phyloP scores from a whole-genome alignment of 225 moss, liverwort and hornwort species.

The Physcomitrellopsis africana region DNA sequence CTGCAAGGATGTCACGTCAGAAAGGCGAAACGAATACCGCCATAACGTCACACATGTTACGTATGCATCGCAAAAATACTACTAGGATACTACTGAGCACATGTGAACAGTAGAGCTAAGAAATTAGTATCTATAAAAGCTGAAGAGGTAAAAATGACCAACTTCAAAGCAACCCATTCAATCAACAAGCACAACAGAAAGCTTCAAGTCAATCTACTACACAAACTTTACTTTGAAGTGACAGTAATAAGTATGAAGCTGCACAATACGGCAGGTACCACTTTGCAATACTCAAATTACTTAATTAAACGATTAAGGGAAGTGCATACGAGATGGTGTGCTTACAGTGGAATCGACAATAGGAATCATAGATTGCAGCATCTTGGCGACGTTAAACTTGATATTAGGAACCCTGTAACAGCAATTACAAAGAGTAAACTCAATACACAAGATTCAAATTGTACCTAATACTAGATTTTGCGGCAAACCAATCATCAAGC shows the following conservation, averaged over 20 bases:
- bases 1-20: slow-evolving; percentile 44
- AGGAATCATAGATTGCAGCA: slow-evolving; percentile 99
- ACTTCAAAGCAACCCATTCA: slow-evolving; percentile 4
- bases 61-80: neutral
- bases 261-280: neutral
- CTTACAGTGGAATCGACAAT: slow-evolving; percentile 92
- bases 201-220: neutral
- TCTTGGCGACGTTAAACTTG: slow-evolving; percentile 99
- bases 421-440: slow-evolving; percentile 25
- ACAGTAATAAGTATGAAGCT: slow-evolving; percentile 14
- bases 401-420: slow-evolving; percentile 90
- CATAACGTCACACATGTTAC: no score
- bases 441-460: slow-evolving; percentile 4
- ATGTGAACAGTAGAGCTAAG: neutral
- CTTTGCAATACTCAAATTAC: neutral
- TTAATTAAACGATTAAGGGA: slow-evolving; percentile 15
- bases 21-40: neutral
- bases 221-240: neutral
- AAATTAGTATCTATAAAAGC: neutral
- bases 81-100: neutral
- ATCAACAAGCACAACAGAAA: slow-evolving; percentile 11
- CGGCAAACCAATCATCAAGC: neutral
- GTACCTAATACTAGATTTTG: neutral
- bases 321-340: neutral
- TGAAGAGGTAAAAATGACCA: neutral